A percentile compares a stretch with the other conserved stretches of the same genome.
These are phyloP conservation scores for Akanthomyces dipterigenus DNA, from an alignment of 2,329 filamentous ascomycete species.

Conservation along the genomic window DNA sequence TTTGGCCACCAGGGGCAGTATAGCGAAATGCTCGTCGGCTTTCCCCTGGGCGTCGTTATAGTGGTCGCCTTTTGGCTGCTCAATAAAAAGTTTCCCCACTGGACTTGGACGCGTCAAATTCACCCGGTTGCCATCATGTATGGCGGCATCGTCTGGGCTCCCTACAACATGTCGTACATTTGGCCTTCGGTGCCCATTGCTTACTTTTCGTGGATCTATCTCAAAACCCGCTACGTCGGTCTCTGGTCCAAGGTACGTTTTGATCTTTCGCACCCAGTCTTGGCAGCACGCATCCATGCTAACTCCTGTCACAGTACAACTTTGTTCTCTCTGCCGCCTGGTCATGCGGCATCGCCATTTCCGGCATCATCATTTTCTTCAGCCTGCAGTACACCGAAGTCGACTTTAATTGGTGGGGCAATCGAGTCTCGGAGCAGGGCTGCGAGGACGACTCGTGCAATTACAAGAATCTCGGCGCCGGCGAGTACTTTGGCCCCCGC, in stretches of 20 bases:
- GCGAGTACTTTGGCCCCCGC: conserved; percentile 34
- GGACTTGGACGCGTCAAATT: conserved; percentile 36
- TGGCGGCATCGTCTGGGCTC: conserved; percentile 39
- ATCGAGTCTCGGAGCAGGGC: conserved; percentile 32
- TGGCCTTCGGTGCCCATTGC: conserved; percentile 47
- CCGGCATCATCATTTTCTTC: conserved; percentile 49
- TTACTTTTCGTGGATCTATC: conserved; percentile 45
- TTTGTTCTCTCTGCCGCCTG: conserved; percentile 47
- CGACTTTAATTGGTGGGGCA: conserved; percentile 44
- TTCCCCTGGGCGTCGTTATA: conserved; percentile 41
- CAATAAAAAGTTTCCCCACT: conserved; percentile 34
- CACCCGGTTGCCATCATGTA: conserved; percentile 43
- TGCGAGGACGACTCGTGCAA: conserved; percentile 36
- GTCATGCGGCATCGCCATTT: conserved; percentile 43
- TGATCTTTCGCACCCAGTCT: not conserved
- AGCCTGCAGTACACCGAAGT: conserved; percentile 38
- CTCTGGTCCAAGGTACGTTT: conserved; percentile 44
- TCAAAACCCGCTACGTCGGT: conserved; percentile 40
- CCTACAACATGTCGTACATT: conserved; percentile 45
- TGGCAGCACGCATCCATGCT: not conserved
- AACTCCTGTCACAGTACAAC: conserved; percentile 34
- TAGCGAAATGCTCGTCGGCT: conserved; percentile 40
- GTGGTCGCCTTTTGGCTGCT: conserved; percentile 35
- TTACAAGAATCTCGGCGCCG: conserved; percentile 26
- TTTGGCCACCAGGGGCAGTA: conserved; percentile 44